Conservation (phyloP, 1,284 basidiomycete genomes). For the Laetiporus sulphureus region DNA sequence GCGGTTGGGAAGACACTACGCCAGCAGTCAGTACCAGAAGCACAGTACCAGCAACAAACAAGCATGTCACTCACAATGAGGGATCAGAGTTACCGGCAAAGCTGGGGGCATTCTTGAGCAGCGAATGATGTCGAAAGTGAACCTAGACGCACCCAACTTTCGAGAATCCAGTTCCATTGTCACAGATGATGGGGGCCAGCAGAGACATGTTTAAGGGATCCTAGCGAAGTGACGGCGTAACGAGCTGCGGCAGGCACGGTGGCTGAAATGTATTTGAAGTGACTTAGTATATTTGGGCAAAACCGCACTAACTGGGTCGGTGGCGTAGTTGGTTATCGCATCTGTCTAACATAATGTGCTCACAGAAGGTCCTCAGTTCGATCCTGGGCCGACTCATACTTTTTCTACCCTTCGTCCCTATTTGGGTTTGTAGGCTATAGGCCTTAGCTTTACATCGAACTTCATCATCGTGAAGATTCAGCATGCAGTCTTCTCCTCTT, state of each 20-base stretch:
- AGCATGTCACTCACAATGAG: constrained; percentile 69
- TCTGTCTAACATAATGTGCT: too few relatives aligned
- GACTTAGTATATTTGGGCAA: too few relatives aligned
- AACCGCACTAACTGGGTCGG: constrained; percentile 18
- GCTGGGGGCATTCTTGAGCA: constrained; percentile 35
- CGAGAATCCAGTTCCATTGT: constrained; percentile 97
- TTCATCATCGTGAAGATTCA: too few relatives aligned
- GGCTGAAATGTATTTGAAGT: too few relatives aligned
- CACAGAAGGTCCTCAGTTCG: constrained; percentile 20
- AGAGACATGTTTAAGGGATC: constrained; percentile 55
- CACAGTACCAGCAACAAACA: constrained; percentile 1
- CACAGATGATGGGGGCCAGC: constrained; percentile 88
- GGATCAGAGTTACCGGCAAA: constrained; percentile 99
- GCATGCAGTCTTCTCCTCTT: too few relatives aligned
- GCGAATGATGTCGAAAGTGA: neutral
- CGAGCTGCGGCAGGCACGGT: neutral
- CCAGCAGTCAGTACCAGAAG: neutral
- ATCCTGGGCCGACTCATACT: constrained; percentile 17
- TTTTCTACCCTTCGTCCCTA: neutral
- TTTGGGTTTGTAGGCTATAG: neutral
- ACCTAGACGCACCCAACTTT: constrained; percentile 81
- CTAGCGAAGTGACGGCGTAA: too few relatives aligned
- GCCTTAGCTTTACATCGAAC: too few relatives aligned
- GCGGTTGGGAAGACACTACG: constrained; percentile 90
- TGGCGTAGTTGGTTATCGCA: constrained; percentile 79